phyloP scores from a whole-genome alignment of 2,329 filamentous ascomycete genomes.

The Fusarium nanum region DNA sequence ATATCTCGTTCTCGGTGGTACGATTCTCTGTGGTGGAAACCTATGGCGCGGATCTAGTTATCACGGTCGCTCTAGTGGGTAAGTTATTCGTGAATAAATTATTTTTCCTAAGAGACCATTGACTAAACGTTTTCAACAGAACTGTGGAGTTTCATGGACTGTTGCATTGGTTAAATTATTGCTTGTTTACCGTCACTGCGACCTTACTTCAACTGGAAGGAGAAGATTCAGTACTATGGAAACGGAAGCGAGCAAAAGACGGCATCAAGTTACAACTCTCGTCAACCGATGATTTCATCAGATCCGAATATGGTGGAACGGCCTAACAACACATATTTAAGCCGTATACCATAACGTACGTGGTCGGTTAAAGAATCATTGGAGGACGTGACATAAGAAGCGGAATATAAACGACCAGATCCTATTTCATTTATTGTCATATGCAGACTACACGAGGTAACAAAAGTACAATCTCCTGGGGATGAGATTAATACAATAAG shows the following conservation, averaged over 20 bases:
- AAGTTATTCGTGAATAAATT: background rate
- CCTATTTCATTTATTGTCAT: background rate
- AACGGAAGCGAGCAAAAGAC: slow-evolving; percentile 1
- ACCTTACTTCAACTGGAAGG: slow-evolving; percentile 13
- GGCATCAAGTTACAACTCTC: background rate
- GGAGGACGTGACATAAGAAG: background rate
- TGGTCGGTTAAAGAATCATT: background rate
- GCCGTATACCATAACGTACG: background rate
- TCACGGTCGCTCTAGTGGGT: slow-evolving; percentile 12
- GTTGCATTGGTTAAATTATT: slow-evolving; percentile 12
- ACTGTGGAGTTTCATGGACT: slow-evolving; percentile 21
- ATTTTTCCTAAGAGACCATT: fast-evolving
- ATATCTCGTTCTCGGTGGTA: slow-evolving; percentile 11
- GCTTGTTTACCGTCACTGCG: slow-evolving; percentile 21
- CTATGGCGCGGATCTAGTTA: background rate
- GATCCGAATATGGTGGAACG: background rate
- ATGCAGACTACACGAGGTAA: background rate
- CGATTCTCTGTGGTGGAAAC: slow-evolving; percentile 4
- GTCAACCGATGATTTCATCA: background rate
- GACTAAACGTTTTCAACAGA: background rate
- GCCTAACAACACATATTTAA: slow-evolving; percentile 3
- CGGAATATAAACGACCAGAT: background rate
- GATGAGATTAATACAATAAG: background rate
- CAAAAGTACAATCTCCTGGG: background rate
- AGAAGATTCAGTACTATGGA: slow-evolving; percentile 5